A percentile compares a stretch with the other conserved stretches of the same genome.
Conservation (phyloP, 352 stramenopile genomes). For the Saprolegnia diclina region DNA sequence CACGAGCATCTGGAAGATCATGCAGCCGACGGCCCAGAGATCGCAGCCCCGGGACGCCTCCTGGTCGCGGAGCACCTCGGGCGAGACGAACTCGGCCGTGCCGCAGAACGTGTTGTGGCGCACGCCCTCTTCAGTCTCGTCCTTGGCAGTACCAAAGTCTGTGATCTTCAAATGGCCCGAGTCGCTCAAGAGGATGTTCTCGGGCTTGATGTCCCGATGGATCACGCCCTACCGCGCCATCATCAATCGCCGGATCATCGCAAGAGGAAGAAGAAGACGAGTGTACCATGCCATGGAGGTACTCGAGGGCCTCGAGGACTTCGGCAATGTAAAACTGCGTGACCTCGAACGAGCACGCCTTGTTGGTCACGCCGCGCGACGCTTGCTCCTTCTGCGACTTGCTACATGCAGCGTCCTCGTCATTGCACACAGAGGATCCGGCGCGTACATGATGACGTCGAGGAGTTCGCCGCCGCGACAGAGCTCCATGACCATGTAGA, state of each 20-base stretch:
- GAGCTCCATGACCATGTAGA: constrained; percentile 87
- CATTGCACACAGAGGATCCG: neutral
- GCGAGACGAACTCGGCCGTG: constrained; percentile 88
- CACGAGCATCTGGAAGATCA: constrained; percentile 64
- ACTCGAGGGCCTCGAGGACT: constrained; percentile 89
- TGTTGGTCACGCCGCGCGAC: constrained; percentile 47
- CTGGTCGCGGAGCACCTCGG: constrained; percentile 86
- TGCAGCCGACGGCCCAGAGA: constrained; percentile 88
- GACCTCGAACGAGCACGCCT: constrained; percentile 60
- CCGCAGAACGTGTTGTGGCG: constrained; percentile 76
- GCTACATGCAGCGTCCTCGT: constrained; percentile 20
- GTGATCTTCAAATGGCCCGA: constrained; percentile 86
- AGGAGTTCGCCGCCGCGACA: constrained; percentile 78
- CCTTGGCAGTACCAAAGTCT: constrained; percentile 86
- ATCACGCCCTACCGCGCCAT: constrained; percentile 78
- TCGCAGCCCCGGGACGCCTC: constrained; percentile 72
- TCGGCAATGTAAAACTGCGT: constrained; percentile 92
- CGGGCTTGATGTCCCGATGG: constrained; percentile 94
- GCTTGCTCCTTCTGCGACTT: constrained; percentile 42
- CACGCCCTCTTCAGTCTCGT: constrained; percentile 43
- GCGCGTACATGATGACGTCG: constrained; percentile 62
- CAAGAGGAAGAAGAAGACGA: neutral
- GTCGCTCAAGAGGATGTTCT: constrained; percentile 82
- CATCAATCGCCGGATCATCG: neutral
- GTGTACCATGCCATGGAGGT: constrained; percentile 88